Conservation (phyloP, 1,139 yeast genomes). For the Candida anutae region DNA sequence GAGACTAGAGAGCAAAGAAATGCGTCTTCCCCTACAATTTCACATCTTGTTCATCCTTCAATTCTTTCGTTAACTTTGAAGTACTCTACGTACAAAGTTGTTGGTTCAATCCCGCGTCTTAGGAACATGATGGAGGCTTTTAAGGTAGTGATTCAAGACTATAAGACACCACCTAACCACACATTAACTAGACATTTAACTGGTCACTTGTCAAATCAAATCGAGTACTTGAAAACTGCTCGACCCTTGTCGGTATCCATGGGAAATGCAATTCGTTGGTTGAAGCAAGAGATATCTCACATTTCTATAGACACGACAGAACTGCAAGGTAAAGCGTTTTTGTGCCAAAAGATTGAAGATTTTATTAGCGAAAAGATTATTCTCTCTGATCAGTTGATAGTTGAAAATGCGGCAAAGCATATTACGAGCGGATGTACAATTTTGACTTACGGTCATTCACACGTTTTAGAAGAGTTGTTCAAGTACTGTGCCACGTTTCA, state of each 20-base stretch:
- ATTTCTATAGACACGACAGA: slow-evolving; percentile 69
- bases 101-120: slow-evolving; percentile 86
- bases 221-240: slow-evolving; percentile 84
- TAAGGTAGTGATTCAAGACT: slow-evolving; percentile 70
- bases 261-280: slow-evolving; percentile 98
- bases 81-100: slow-evolving; percentile 75
- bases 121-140: slow-evolving; percentile 81
- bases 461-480: slow-evolving; percentile 72
- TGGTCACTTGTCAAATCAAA: slow-evolving; percentile 85
- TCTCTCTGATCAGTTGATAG: slow-evolving; percentile 75
- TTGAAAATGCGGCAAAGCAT: slow-evolving; percentile 72
- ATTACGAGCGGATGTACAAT: slow-evolving; percentile 73
- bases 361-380: slow-evolving; percentile 83
- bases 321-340: slow-evolving; percentile 58
- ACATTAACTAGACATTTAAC: slow-evolving; percentile 85
- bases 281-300: slow-evolving; percentile 85
- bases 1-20: slow-evolving; percentile 78
- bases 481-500: slow-evolving; percentile 57
- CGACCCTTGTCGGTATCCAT: slow-evolving; percentile 88
- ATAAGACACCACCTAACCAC: slow-evolving; percentile 78
- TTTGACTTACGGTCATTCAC: slow-evolving; percentile 82
- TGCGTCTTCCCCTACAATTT: slow-evolving; percentile 52
- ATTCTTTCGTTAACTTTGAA: slow-evolving; percentile 73
- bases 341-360: slow-evolving; percentile 64
- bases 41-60: slow-evolving; percentile 80